Conservation (phyloP, 495 filamentous ascomycete species). For the Xylaria bambusicola region DNA sequence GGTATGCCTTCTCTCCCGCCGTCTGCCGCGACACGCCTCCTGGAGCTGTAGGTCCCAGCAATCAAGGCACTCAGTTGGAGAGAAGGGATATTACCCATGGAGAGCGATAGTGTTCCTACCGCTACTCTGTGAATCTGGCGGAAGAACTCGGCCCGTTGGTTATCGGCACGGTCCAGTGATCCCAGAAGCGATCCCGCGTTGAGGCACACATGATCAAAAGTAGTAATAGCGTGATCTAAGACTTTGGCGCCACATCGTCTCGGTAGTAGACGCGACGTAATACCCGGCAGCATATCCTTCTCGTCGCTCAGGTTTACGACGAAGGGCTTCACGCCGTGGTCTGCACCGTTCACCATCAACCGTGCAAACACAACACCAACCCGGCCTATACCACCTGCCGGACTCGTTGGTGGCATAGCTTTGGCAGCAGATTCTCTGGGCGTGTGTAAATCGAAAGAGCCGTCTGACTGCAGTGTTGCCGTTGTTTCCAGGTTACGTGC, state of each 20-base stretch:
- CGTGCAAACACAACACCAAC: slow-evolving; percentile 41
- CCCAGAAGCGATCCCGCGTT: slow-evolving; percentile 34
- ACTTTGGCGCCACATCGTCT: slow-evolving; percentile 30
- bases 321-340: slow-evolving; percentile 39
- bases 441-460: slow-evolving; percentile 38
- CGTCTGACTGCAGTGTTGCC: slow-evolving; percentile 35
- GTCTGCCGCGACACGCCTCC: slow-evolving; percentile 28
- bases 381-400: slow-evolving; percentile 26
- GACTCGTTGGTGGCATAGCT: slow-evolving; percentile 40
- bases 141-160: slow-evolving; percentile 33
- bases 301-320: slow-evolving; percentile 35
- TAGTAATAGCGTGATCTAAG: slow-evolving; percentile 41
- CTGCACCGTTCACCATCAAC: slow-evolving; percentile 31
- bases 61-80: slow-evolving; percentile 30
- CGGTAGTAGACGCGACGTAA: slow-evolving; percentile 35
- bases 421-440: slow-evolving; percentile 34
- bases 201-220: slow-evolving; percentile 38
- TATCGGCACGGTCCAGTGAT: slow-evolving; percentile 11
- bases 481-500: slow-evolving; percentile 42
- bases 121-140: slow-evolving; percentile 31
- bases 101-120: slow-evolving; percentile 33
- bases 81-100: slow-evolving; percentile 27
- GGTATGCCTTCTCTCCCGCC: slow-evolving; percentile 23
- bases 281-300: slow-evolving; percentile 34
- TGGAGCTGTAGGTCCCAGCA: slow-evolving; percentile 35